Conservation (phyloP, 2,329 filamentous ascomycete genomes). For the Aspergillus sojae region DNA sequence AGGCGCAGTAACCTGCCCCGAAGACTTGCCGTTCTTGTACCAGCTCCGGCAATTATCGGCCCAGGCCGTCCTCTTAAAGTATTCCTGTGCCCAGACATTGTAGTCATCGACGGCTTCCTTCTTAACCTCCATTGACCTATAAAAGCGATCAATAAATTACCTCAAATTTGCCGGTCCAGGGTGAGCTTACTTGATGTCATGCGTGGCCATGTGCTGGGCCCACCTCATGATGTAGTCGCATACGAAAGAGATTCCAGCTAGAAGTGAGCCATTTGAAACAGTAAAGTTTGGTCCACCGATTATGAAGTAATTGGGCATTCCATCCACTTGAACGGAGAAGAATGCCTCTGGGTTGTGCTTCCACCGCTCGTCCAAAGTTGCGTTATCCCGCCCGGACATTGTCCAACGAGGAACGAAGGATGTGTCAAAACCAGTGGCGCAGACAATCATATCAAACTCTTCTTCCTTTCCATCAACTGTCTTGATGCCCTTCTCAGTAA, state of each 20-base stretch:
- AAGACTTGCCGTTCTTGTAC: conserved; percentile 12
- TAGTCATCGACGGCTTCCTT: conserved; percentile 34
- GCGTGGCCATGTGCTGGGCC: conserved; percentile 34
- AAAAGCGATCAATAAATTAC: background rate
- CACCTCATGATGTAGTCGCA: conserved; percentile 35
- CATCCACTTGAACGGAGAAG: conserved; percentile 22
- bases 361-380: conserved; percentile 32
- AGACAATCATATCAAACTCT: conserved; percentile 30
- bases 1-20: conserved; percentile 20
- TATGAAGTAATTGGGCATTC: conserved; percentile 38
- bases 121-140: conserved; percentile 29
- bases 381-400: conserved; percentile 25
- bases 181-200: conserved; percentile 34
- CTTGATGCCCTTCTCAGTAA: conserved; percentile 32
- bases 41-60: conserved; percentile 12
- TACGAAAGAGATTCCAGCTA: conserved; percentile 22
- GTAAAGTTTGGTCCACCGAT: conserved; percentile 33
- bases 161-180: background rate
- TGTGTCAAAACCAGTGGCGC: conserved; percentile 25
- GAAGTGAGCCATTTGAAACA: conserved; percentile 30
- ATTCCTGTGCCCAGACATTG: conserved; percentile 36
- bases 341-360: conserved; percentile 26
- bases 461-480: conserved; percentile 19
- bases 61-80: conserved; percentile 36
- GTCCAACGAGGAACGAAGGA: conserved; percentile 29